A percentile compares a stretch with the other conserved stretches of the same genome.
Evolutionary conservation across 176 grass and related monocot genomes (phyloP).

Genomic region (Leersia perrieri): DNA sequence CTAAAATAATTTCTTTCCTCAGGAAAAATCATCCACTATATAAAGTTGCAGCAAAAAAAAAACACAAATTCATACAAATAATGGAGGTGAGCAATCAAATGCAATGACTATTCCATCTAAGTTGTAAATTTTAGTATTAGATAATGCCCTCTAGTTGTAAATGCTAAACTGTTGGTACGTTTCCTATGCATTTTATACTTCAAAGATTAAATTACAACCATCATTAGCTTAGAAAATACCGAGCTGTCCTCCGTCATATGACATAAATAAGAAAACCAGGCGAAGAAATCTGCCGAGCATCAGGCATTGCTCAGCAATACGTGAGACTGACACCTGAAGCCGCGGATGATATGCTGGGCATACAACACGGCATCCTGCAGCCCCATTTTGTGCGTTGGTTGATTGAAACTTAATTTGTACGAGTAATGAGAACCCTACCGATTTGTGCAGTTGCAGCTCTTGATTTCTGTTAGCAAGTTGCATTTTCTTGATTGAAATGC

Average conservation of each 20-base stretch:
- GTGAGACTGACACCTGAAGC: slow-evolving; percentile 4
- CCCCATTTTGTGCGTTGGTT: not conserved
- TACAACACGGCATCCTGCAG: not conserved
- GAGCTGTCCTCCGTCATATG: not conserved
- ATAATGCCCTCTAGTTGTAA: not conserved
- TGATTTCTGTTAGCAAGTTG: not conserved
- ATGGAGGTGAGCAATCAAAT: not conserved
- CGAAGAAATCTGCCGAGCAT: slow-evolving; percentile 30
- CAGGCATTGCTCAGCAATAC: slow-evolving; percentile 12
- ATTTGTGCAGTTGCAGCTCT: not conserved
- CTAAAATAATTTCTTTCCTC: not conserved
- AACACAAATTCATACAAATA: not conserved
- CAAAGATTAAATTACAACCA: not conserved
- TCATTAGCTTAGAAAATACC: not conserved
- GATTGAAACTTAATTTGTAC: not conserved
- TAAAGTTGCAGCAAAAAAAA: not conserved
- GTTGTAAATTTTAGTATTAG: too few species aligned
- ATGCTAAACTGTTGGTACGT: not conserved
- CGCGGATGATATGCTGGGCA: not conserved
- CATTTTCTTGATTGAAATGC: not conserved
- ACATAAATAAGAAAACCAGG: slow-evolving; percentile 1
- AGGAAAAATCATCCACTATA: not conserved
- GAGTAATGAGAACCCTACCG: not conserved
- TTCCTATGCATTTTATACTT: not conserved
- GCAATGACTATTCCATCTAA: not conserved